Evolutionary conservation across 2,329 filamentous ascomycete species (phyloP).

Genomic region (Periconia digitata): DNA sequence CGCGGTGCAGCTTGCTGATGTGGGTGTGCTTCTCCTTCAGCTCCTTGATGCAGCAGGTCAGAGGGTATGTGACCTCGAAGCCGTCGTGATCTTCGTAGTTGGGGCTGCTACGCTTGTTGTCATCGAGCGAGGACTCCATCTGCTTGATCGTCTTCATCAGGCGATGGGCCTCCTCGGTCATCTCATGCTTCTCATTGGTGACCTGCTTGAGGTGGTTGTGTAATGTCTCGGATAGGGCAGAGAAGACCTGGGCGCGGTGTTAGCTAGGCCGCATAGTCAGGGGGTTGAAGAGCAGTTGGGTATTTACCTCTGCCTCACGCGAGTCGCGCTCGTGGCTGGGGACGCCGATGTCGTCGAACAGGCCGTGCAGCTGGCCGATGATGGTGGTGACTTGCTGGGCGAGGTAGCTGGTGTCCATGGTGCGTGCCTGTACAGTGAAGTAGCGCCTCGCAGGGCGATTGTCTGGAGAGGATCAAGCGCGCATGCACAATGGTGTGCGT

Average conservation of each 20-base stretch:
- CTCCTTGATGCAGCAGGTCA: constrained; percentile 74
- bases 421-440: constrained; percentile 35
- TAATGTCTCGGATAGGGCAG: constrained; percentile 85
- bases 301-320: constrained; percentile 80
- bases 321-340: constrained; percentile 87
- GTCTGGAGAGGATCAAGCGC: constrained; percentile 21
- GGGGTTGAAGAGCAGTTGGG: not conserved
- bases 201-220: constrained; percentile 87
- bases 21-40: constrained; percentile 85
- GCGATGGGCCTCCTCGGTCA: constrained; percentile 86
- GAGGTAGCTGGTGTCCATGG: constrained; percentile 89
- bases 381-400: constrained; percentile 95
- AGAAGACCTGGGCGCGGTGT: constrained; percentile 68
- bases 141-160: constrained; percentile 85
- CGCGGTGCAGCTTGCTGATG: constrained; percentile 79
- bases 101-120: constrained; percentile 60
- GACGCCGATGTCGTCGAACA: constrained; percentile 98
- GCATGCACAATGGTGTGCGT: constrained; percentile 36
- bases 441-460: constrained; percentile 35
- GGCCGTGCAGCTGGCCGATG: constrained; percentile 85
- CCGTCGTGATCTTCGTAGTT: constrained; percentile 69
- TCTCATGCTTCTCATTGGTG: constrained; percentile 81
- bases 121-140: constrained; percentile 89
- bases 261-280: constrained; percentile 4
- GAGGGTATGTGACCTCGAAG: constrained; percentile 77